Evolutionary conservation across 805 yeast genomes (phyloP), one percentile per base, ranked within the genome.

Genomic region (Saccharomycopsis guyanensis): DNA sequence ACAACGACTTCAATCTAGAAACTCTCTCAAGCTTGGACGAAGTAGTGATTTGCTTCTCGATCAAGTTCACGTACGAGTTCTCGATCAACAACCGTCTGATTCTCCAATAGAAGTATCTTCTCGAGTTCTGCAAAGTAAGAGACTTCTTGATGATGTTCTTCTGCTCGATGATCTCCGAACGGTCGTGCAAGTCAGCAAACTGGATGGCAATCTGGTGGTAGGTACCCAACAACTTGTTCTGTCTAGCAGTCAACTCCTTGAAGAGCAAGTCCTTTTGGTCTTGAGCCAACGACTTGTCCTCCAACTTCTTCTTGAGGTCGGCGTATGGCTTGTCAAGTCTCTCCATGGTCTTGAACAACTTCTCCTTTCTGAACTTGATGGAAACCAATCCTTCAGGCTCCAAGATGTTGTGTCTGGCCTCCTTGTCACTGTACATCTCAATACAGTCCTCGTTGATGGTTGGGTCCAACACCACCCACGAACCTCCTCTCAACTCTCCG

Each of bases 371-470:
- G 76, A 84, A 93, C 70, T 93, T 93, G 69, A 93, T 87, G 64
- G 97, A 96, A 60, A 94, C 98, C 89, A 93, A 87, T 66, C 97
- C 98, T 63, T 91, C 96, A 43, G 98, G 97, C 70, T 93, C 98
- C 63, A 94, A 73, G 50, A 93, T 96, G 80, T 98, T 97, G 35
- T 88, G 98, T 65, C 99, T 79, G 8, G 97, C 76, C 45, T 93
- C 93, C 42, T 78, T 82, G 66, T 94, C 98, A 19, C 97, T 97
- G 59, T 91, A 93, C 97, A 93, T 91, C 71, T 93, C 99, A 96
- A 93, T 94, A 86, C 86, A 86, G 53, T 89, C 97, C 40, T 84
- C 67, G 66, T 94, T 93, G 70, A 93, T 93, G 42, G 97, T 86
- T 54, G 98, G 97, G 68, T 93, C 99, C 63, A 93, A 96, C 56